These are phyloP conservation scores for Epichloe elymi DNA, from an alignment of 2,329 filamentous ascomycete species.

Conservation along the genomic window DNA sequence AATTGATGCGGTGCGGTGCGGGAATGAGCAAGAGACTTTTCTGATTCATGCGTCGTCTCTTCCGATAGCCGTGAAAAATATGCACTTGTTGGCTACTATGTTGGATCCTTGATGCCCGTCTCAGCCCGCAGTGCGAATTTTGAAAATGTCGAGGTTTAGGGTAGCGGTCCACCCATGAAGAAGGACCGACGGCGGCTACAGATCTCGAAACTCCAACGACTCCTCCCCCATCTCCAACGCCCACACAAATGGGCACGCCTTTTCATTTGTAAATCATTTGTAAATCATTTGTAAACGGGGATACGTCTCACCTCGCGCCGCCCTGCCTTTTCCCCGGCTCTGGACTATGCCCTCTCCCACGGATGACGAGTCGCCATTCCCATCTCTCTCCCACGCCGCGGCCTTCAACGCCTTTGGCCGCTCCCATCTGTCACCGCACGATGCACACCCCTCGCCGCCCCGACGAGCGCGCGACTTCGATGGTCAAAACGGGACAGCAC, in stretches of 20 bases:
- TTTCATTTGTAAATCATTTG: background rate
- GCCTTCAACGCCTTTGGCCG: slow-evolving; percentile 34
- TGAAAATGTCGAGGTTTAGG: background rate
- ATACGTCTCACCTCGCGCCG: background rate
- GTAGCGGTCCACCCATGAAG: background rate
- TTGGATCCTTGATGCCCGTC: background rate
- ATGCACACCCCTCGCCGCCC: slow-evolving; percentile 63
- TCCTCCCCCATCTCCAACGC: background rate
- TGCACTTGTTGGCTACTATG: background rate
- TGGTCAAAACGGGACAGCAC: slow-evolving; percentile 21
- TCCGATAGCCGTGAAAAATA: background rate
- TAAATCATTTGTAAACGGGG: background rate
- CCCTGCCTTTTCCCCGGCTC: background rate
- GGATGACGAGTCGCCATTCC: slow-evolving; percentile 25
- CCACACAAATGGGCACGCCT: background rate
- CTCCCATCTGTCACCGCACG: slow-evolving; percentile 66
- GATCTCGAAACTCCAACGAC: background rate
- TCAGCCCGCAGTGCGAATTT: background rate
- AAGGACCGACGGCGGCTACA: no score
- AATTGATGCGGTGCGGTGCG: background rate
- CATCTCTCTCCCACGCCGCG: slow-evolving; percentile 17
- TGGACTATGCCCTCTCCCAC: slow-evolving; percentile 22
- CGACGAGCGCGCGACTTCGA: slow-evolving; percentile 27
- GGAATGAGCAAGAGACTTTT: no score
- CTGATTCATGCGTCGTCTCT: no score